A percentile compares a stretch with the other conserved stretches of the same genome.
These are phyloP conservation scores for Fusarium odoratissimum DNA, from an alignment of 2,329 filamentous ascomycete species.

Conservation along the genomic window DNA sequence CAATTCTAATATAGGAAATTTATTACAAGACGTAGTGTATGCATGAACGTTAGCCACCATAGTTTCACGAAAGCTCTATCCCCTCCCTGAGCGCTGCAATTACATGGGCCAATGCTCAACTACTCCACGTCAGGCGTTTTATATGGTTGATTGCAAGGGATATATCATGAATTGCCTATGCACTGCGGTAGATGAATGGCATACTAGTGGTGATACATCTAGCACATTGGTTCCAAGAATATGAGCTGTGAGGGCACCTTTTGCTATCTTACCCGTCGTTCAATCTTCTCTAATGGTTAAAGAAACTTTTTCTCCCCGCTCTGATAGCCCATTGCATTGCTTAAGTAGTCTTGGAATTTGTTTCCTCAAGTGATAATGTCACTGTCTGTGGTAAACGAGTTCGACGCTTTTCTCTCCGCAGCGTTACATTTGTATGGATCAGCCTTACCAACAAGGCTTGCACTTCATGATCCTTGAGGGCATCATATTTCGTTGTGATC, in stretches of 20 bases:
- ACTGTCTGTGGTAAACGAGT: neutral
- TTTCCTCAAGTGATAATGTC: neutral
- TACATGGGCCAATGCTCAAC: neutral
- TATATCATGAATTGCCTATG: neutral
- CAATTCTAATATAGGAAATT: neutral
- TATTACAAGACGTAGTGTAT: neutral
- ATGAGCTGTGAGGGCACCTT: neutral
- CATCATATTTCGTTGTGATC: neutral
- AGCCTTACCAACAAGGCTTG: neutral
- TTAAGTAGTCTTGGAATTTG: neutral
- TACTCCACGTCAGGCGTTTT: neutral
- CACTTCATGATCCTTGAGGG: neutral
- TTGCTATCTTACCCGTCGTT: neutral
- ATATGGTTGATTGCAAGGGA: neutral
- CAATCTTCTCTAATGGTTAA: neutral
- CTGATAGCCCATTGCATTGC: neutral
- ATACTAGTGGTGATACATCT: neutral
- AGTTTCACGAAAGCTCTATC: neutral
- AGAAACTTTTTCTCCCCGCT: neutral
- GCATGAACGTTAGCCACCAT: neutral
- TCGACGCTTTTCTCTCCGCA: neutral
- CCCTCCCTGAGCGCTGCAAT: neutral
- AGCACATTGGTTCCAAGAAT: neutral
- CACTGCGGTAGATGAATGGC: neutral
- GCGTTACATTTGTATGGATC: constrained; percentile 1